These are phyloP conservation scores for Closterium sp. DNA, from an alignment of 139 green algal genomes.

Conservation along the genomic window DNA sequence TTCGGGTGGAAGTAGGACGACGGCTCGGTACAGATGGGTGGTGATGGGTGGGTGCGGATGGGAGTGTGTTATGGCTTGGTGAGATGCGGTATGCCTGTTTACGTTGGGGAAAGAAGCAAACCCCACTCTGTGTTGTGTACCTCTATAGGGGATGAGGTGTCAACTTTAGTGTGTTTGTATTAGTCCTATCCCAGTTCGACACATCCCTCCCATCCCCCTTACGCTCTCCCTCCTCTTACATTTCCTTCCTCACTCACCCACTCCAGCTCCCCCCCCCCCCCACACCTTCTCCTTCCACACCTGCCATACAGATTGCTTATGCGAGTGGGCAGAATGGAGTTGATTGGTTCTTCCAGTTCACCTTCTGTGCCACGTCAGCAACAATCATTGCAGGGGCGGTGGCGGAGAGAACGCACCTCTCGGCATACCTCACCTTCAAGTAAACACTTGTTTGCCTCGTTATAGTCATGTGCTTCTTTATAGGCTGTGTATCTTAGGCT, in stretches of 20 bases:
- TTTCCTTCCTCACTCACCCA: not conserved
- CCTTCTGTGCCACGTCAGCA: constrained; percentile 55
- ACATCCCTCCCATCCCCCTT: no score
- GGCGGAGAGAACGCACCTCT: constrained; percentile 59
- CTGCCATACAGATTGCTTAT: not conserved
- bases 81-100: no score
- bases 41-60: not conserved
- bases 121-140: no score
- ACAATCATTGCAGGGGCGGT: constrained; percentile 63
- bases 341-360: constrained; percentile 56
- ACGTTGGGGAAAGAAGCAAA: no score
- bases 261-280: not conserved
- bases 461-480: not conserved
- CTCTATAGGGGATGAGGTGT: not conserved
- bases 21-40: not conserved
- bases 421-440: constrained; percentile 44
- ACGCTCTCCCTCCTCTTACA: not conserved
- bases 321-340: constrained; percentile 1
- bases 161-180: not conserved
- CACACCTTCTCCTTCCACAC: not conserved
- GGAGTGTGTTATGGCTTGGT: not conserved
- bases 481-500: not conserved
- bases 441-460: not conserved
- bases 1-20: constrained; percentile 7
- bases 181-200: no score